phyloP scores from a whole-genome alignment of 768 basidiomycete genomes.

The Vararia minispora region DNA sequence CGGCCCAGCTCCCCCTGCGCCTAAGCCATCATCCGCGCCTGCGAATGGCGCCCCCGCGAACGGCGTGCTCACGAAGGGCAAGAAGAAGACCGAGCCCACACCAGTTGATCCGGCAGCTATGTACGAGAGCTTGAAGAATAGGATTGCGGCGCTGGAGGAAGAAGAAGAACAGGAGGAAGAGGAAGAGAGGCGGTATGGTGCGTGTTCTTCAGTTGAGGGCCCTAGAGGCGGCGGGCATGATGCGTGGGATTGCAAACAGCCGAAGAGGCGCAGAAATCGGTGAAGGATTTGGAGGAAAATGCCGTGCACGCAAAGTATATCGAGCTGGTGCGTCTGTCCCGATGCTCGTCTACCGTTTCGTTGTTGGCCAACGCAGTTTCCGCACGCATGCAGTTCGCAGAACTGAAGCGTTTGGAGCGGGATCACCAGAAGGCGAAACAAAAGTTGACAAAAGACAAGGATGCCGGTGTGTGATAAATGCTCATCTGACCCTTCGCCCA shows the following conservation, averaged over 20 bases:
- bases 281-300: conserved; percentile 74
- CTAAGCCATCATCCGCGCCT: conserved; percentile 28
- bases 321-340: conserved; percentile 53
- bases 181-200: conserved; percentile 71
- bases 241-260: conserved; percentile 30
- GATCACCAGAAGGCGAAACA: conserved; percentile 90
- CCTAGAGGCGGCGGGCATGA: conserved; percentile 5
- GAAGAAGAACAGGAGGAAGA: conserved; percentile 82
- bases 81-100: conserved; percentile 59
- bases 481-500: conserved; percentile 7
- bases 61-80: conserved; percentile 25
- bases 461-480: conserved; percentile 46
- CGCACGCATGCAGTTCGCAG: conserved; percentile 54
- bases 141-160: conserved; percentile 84
- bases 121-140: conserved; percentile 81
- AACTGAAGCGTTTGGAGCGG: conserved; percentile 76
- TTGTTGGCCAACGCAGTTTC: neutral
- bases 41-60: conserved; percentile 1
- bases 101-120: conserved; percentile 75
- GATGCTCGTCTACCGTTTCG: conserved; percentile 1
- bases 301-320: conserved; percentile 81
- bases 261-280: conserved; percentile 80
- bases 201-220: conserved; percentile 18
- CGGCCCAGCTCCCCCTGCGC: conserved; percentile 36
- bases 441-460: conserved; percentile 84